Evolutionary conservation across 2,329 filamentous ascomycete species (phyloP), one percentile per base, ranked within the genome.

Genomic region (Dactylellina sp.): DNA sequence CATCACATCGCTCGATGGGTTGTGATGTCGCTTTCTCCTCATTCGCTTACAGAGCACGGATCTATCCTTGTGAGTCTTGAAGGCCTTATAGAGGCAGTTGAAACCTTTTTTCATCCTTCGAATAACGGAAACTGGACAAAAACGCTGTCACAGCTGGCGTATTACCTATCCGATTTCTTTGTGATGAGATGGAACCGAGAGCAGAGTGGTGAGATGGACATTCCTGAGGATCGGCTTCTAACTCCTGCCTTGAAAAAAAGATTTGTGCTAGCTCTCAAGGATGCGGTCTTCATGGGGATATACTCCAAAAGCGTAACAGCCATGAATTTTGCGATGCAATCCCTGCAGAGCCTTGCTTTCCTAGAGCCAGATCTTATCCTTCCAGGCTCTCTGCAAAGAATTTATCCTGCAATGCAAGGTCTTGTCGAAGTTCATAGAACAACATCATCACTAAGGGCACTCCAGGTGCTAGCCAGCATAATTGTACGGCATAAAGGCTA

Each of bases 71-170:
- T 90, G 35, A 92, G 91, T 76, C 86, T 99, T 3, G 94, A 99
- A 81, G 94, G 92, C 0, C 84, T 99, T 59, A 91, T 99, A 77
- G 91, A 98, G 81, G 95, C 93, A 1, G 90, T 98, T 50, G 95
- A 99, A 81, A 99, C 95, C 0, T 99, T 99, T 81, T 99, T 97
- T 84, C 95, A 99, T 79, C 95, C 95, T 1, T 99, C 95, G 1
- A 99, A 99, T 81, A 91, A 94, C 59, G 95, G 95, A 12, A 84
- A 84, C 12, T 99, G 95, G 95, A 96, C 94, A 0, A 92, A 89
- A 78, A 91, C 94, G 76, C 84, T 99, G 46, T 90, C 93, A 1
- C 94, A 98, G 81, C 85, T 99, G 61, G 91, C 95, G 3, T 93
- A 93, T 80, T 97, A 96, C 81, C 85, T 99, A 4, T 90, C 93